phyloP scores from a whole-genome alignment of 1,139 yeast genomes.

The Kurtzmaniella quercitrusa region DNA sequence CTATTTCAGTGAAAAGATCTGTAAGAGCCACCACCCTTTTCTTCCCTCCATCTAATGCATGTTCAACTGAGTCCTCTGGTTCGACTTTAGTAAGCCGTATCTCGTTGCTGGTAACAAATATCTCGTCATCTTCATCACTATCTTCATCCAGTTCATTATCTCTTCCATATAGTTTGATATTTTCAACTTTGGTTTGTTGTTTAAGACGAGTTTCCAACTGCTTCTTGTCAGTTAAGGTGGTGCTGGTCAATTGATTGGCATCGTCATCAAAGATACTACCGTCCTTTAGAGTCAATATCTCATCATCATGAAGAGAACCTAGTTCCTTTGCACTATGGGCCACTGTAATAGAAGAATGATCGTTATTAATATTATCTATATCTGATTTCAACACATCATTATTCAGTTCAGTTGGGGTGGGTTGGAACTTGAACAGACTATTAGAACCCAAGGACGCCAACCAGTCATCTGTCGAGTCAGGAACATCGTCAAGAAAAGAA shows the following conservation, averaged over 20 bases:
- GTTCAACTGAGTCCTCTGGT: constrained; percentile 12
- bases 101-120: constrained; percentile 11
- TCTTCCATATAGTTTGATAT: constrained; percentile 22
- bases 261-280: constrained; percentile 45
- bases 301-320: constrained; percentile 36
- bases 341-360: constrained; percentile 24
- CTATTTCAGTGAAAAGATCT: constrained; percentile 24
- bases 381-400: background rate
- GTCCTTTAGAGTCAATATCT: constrained; percentile 66
- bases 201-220: constrained; percentile 20
- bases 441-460: constrained; percentile 19
- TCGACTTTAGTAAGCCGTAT: constrained; percentile 15
- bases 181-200: constrained; percentile 22
- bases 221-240: constrained; percentile 28
- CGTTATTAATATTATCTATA: no score
- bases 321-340: constrained; percentile 43
- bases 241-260: constrained; percentile 41
- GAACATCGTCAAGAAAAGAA: constrained; percentile 1
- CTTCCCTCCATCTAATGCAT: constrained; percentile 14
- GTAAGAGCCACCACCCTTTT: constrained; percentile 11
- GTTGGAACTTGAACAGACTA: constrained; percentile 9
- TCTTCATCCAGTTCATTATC: constrained; percentile 16
- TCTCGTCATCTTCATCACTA: constrained; percentile 12
- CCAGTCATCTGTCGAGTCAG: constrained; percentile 37
- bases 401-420: constrained; percentile 3